A percentile compares a stretch with the other conserved stretches of the same genome.
phyloP scores from a whole-genome alignment of 805 yeast genomes.

The Wickerhamomyces canadensis region DNA sequence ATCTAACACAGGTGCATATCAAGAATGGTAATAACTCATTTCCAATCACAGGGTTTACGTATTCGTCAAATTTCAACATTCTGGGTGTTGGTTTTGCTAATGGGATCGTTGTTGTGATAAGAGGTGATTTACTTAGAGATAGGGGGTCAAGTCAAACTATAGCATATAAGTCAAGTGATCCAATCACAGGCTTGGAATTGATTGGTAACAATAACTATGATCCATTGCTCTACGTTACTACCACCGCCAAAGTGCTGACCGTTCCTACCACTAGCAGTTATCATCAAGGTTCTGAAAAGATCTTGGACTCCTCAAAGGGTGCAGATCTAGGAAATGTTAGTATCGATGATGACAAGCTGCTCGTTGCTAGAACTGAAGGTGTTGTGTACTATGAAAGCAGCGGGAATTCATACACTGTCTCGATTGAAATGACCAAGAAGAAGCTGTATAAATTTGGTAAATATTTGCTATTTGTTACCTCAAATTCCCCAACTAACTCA shows the following conservation, averaged over 20 bases:
- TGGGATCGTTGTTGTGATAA: constrained; percentile 72
- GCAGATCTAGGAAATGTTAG: constrained; percentile 41
- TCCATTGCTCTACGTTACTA: constrained; percentile 59
- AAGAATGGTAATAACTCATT: constrained; percentile 70
- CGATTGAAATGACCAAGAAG: constrained; percentile 52
- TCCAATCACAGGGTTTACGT: constrained; percentile 66
- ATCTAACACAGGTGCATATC: constrained; percentile 57
- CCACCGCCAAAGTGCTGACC: constrained; percentile 66
- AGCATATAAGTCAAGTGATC: constrained; percentile 65
- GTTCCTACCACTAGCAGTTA: constrained; percentile 76
- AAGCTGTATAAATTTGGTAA: constrained; percentile 44
- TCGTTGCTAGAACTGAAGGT: constrained; percentile 62
- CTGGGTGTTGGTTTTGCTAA: constrained; percentile 77
- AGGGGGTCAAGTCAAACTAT: constrained; percentile 85
- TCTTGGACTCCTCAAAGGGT: constrained; percentile 41
- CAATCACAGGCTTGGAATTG: constrained; percentile 73
- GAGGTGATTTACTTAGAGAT: constrained; percentile 87
- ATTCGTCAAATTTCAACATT: constrained; percentile 51
- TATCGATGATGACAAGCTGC: constrained; percentile 39
- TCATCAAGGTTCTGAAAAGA: constrained; percentile 52
- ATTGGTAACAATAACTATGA: constrained; percentile 35
- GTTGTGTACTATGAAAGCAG: constrained; percentile 55
- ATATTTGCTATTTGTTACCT: constrained; percentile 56
- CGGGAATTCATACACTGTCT: constrained; percentile 48
- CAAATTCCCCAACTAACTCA: constrained; percentile 32